Percentiles rank a stretch among this genome's conserved stretches.
Evolutionary conservation across 129 eudicot species (phyloP).

Genomic region (Kitagawia praeruptora): DNA sequence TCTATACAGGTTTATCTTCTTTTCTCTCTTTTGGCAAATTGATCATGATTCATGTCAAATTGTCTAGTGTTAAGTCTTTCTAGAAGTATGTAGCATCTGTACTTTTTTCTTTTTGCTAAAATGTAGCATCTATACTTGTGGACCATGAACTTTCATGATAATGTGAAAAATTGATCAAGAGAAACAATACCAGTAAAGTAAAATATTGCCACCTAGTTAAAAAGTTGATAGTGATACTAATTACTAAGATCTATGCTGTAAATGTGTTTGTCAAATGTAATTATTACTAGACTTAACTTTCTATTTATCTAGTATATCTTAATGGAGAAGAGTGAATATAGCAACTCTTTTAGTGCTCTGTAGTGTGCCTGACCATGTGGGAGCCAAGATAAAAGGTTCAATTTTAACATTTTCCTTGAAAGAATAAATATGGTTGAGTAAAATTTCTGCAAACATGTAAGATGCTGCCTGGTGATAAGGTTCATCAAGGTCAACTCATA

Average conservation of each 20-base stretch:
- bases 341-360: background rate
- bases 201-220: background rate
- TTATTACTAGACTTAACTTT: background rate
- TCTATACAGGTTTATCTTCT: conserved; percentile 61
- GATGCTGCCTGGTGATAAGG: background rate
- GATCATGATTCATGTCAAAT: background rate
- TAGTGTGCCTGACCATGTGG: background rate
- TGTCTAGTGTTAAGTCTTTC: background rate
- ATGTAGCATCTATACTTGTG: background rate
- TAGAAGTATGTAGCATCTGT: background rate
- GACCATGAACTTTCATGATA: background rate
- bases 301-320: background rate
- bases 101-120: background rate
- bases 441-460: background rate
- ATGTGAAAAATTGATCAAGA: background rate
- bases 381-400: background rate
- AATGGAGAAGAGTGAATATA: background rate
- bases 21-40: background rate
- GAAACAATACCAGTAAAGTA: background rate
- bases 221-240: background rate
- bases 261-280: conserved; percentile 1
- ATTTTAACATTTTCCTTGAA: conserved; percentile 5
- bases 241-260: background rate
- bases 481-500: background rate
- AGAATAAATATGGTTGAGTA: background rate